Conservation (phyloP, 768 basidiomycete species). For the Suillus placidus region DNA sequence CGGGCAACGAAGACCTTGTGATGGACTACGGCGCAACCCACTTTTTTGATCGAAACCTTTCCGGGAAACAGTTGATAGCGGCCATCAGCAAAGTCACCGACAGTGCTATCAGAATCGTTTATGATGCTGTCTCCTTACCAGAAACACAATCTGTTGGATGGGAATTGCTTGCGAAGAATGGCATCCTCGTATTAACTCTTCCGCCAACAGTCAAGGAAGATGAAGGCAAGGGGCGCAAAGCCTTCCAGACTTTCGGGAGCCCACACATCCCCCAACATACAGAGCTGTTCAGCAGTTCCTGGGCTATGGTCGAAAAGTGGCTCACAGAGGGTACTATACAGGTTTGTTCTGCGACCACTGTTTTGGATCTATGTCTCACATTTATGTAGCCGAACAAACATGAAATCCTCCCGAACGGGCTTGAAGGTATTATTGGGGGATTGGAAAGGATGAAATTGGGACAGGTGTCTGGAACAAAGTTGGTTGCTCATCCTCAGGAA, state of each 20-base stretch:
- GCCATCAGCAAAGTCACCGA: conserved; percentile 32
- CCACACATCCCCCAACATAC: conserved; percentile 25
- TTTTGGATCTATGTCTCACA: conserved; percentile 7
- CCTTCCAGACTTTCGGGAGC: conserved; percentile 24
- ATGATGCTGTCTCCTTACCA: conserved; percentile 35
- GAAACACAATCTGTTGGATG: conserved; percentile 40
- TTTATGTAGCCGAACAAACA: conserved; percentile 40
- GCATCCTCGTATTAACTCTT: conserved; percentile 35
- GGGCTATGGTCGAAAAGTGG: conserved; percentile 28
- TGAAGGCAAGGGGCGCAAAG: conserved; percentile 23
- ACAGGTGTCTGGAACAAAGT: conserved; percentile 45
- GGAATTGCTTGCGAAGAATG: conserved; percentile 36
- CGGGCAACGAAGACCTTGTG: conserved; percentile 32
- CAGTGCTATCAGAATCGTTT: conserved; percentile 26
- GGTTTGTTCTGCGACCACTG: conserved; percentile 13
- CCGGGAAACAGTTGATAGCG: conserved; percentile 18
- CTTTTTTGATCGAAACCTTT: conserved; percentile 38
- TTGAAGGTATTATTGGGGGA: conserved; percentile 40
- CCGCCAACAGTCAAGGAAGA: conserved; percentile 26
- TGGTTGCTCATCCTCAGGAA: conserved; percentile 46
- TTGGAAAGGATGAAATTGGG: conserved; percentile 39
- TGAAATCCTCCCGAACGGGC: conserved; percentile 44
- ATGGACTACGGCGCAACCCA: conserved; percentile 44
- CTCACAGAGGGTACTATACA: conserved; percentile 31
- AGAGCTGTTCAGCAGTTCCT: conserved; percentile 19